These are phyloP conservation scores for Pseudogymnoascus sp. DNA, from an alignment of 2,329 filamentous ascomycete genomes.

Conservation along the genomic window DNA sequence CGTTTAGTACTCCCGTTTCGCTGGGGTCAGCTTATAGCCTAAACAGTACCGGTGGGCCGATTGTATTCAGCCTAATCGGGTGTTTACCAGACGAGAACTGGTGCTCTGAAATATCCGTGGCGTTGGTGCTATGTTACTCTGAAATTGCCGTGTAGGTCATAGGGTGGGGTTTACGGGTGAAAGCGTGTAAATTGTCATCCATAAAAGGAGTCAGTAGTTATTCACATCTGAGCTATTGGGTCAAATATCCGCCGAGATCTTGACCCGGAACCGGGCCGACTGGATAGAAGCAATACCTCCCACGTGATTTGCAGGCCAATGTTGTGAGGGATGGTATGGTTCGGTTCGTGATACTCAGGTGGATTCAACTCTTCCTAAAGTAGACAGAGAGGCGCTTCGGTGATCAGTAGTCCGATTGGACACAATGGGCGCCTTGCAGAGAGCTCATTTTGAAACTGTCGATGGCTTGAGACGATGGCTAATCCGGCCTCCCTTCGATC, in stretches of 20 bases:
- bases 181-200: slow-evolving; percentile 13
- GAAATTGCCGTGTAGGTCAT: background rate
- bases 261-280: background rate
- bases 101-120: background rate
- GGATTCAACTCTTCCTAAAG: background rate
- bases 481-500: background rate
- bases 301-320: background rate
- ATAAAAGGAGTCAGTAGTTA: background rate
- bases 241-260: background rate
- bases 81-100: background rate
- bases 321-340: background rate
- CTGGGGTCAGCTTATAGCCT: background rate
- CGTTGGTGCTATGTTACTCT: background rate
- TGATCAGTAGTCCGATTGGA: background rate
- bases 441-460: background rate
- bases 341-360: background rate
- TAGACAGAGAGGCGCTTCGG: background rate
- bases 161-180: background rate
- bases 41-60: background rate
- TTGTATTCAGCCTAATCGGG: background rate
- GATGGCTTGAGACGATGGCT: background rate
- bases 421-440: background rate
- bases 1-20: background rate
- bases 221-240: background rate
- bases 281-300: background rate